These are phyloP conservation scores for Moniliella sp. DNA, from an alignment of 1,284 basidiomycete genomes.

Conservation along the genomic window DNA sequence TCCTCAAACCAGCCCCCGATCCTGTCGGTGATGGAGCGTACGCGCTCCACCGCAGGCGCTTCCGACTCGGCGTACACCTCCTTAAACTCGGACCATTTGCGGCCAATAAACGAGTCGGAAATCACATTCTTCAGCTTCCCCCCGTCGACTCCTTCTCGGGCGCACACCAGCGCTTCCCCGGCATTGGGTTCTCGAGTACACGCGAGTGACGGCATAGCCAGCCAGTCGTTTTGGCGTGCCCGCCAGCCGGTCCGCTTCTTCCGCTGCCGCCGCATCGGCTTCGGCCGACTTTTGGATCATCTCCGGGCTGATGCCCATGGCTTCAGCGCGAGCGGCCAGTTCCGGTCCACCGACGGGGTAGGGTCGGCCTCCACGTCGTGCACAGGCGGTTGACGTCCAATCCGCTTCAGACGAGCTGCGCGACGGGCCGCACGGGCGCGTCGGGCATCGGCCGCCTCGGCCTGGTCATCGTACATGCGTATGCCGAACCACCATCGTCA, in stretches of 20 bases:
- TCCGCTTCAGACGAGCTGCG: conserved; percentile 24
- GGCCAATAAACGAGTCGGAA: too few relatives aligned
- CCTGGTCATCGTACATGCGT: conserved; percentile 36
- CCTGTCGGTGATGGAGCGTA: conserved; percentile 63
- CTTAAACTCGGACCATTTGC: conserved; percentile 8
- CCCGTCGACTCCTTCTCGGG: conserved; percentile 18
- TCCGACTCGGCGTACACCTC: conserved; percentile 67
- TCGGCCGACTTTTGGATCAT: background rate
- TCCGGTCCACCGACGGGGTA: background rate
- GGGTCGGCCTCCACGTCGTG: conserved; percentile 19
- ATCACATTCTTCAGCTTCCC: conserved; percentile 16
- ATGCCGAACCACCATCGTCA: conserved; percentile 77
- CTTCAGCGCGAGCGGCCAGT: background rate
- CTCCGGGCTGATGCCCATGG: background rate
- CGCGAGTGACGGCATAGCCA: conserved; percentile 19
- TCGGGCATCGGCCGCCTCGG: conserved; percentile 54
- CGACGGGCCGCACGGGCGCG: conserved; percentile 37
- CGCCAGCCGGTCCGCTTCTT: conserved; percentile 3
- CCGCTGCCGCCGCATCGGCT: too few relatives aligned
- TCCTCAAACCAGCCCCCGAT: conserved; percentile 81
- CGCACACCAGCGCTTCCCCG: conserved; percentile 16
- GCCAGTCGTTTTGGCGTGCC: conserved; percentile 9
- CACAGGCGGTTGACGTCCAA: conserved; percentile 18
- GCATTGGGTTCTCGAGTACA: conserved; percentile 11
- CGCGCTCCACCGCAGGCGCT: conserved; percentile 58